phyloP scores from a whole-genome alignment of 2,329 filamentous ascomycete genomes.

The Penicillium verrucosum region DNA sequence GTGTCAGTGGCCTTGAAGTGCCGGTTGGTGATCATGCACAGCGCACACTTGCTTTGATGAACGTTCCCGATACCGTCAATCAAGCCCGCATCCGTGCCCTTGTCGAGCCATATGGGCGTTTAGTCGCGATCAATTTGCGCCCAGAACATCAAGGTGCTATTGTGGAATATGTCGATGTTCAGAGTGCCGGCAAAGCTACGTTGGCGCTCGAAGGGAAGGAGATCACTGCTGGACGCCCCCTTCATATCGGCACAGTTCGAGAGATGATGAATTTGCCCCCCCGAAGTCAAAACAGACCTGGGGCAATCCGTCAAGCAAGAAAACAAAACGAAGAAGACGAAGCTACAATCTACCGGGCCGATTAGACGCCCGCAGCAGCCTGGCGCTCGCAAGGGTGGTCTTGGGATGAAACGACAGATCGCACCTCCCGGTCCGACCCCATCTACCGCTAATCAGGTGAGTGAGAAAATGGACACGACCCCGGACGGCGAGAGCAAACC shows the following conservation, averaged over 20 bases:
- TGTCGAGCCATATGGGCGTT: slow-evolving; percentile 65
- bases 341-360: slow-evolving; percentile 32
- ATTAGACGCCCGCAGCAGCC: slow-evolving; percentile 48
- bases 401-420: slow-evolving; percentile 49
- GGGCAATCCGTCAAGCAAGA: slow-evolving; percentile 34
- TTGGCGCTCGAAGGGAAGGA: slow-evolving; percentile 48
- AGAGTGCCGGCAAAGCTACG: slow-evolving; percentile 62
- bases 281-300: slow-evolving; percentile 41
- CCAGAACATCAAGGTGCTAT: slow-evolving; percentile 82
- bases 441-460: not conserved
- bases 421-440: slow-evolving; percentile 11
- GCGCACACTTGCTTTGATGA: slow-evolving; percentile 76
- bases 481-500: slow-evolving; percentile 31
- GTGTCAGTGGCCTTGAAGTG: slow-evolving; percentile 42
- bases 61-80: slow-evolving; percentile 88
- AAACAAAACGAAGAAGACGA: slow-evolving; percentile 34
- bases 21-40: slow-evolving; percentile 49
- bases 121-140: slow-evolving; percentile 74
- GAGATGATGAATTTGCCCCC: slow-evolving; percentile 47
- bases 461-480: slow-evolving; percentile 26
- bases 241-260: slow-evolving; percentile 50
- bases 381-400: slow-evolving; percentile 43
- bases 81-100: slow-evolving; percentile 75
- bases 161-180: slow-evolving; percentile 71
- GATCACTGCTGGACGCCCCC: slow-evolving; percentile 42